These are phyloP conservation scores for Aspergillus puulaauensis DNA, from an alignment of 2,329 filamentous ascomycete species.

Conservation along the genomic window DNA sequence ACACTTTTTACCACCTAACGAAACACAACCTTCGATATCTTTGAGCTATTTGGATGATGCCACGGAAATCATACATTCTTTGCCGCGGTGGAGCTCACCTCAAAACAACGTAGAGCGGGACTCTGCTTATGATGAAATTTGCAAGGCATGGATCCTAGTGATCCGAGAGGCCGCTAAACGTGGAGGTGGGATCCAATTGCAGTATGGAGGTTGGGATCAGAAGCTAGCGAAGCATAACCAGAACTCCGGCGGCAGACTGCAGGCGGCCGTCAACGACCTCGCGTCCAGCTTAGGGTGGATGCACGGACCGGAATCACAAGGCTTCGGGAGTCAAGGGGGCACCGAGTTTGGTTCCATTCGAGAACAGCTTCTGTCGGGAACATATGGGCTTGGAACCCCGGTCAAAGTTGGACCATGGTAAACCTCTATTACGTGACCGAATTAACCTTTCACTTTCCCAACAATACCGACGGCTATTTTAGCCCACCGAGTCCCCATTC, in stretches of 20 bases:
- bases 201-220: conserved; percentile 91
- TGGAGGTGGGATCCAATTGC: conserved; percentile 83
- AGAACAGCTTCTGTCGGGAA: conserved; percentile 57
- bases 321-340: conserved; percentile 30
- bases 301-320: conserved; percentile 45
- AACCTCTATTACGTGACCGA: conserved; percentile 16
- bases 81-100: conserved; percentile 88
- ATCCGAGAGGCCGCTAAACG: conserved; percentile 88
- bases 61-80: conserved; percentile 82
- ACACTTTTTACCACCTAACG: conserved; percentile 89
- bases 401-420: conserved; percentile 59
- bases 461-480: conserved; percentile 1
- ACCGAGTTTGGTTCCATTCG: conserved; percentile 50
- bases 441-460: conserved; percentile 11
- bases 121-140: conserved; percentile 93
- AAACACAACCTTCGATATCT: conserved; percentile 78
- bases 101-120: conserved; percentile 91
- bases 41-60: conserved; percentile 85
- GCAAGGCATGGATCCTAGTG: conserved; percentile 87
- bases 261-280: conserved; percentile 76
- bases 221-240: conserved; percentile 84
- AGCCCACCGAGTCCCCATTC: conserved; percentile 14
- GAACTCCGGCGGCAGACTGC: conserved; percentile 77
- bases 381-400: conserved; percentile 54
- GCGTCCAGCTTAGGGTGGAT: conserved; percentile 76